phyloP scores from a whole-genome alignment of 1,139 yeast genomes.

The Zygosaccharomyces sapae region DNA sequence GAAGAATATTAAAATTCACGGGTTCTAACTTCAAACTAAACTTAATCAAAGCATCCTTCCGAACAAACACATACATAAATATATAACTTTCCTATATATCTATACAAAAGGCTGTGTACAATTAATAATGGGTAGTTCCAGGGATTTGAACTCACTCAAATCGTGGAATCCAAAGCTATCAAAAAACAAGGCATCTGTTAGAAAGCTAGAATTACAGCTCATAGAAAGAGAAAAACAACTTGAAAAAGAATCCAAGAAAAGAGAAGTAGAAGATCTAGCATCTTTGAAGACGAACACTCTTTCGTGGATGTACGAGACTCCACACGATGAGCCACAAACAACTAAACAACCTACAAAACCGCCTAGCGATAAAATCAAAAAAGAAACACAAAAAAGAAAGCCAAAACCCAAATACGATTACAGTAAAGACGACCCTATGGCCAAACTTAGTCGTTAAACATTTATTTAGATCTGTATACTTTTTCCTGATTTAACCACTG shows the following conservation, averaged over 20 bases:
- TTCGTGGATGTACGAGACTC: constrained; percentile 82
- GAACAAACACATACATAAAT: not conserved
- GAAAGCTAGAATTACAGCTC: constrained; percentile 78
- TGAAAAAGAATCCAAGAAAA: constrained; percentile 61
- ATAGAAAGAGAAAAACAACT: constrained; percentile 65
- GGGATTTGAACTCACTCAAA: constrained; percentile 82
- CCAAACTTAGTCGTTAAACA: not conserved
- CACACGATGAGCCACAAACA: constrained; percentile 42
- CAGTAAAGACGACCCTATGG: constrained; percentile 29
- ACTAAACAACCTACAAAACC: constrained; percentile 46
- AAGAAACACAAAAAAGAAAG: not conserved
- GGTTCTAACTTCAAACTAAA: constrained; percentile 52
- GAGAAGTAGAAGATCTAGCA: constrained; percentile 51
- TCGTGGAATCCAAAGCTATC: constrained; percentile 93
- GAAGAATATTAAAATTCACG: constrained; percentile 97
- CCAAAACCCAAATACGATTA: constrained; percentile 16
- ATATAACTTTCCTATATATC: constrained; percentile 2
- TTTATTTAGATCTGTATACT: constrained; percentile 50
- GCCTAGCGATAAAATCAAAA: constrained; percentile 4
- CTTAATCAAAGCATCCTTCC: not conserved
- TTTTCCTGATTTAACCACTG: constrained; percentile 77
- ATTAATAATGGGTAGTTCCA: constrained; percentile 48
- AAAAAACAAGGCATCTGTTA: constrained; percentile 80
- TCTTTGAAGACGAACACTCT: constrained; percentile 49
- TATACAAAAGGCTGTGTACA: not conserved